phyloP scores from a whole-genome alignment of 495 filamentous ascomycete species.

The Annulohypoxylon moriforme region DNA sequence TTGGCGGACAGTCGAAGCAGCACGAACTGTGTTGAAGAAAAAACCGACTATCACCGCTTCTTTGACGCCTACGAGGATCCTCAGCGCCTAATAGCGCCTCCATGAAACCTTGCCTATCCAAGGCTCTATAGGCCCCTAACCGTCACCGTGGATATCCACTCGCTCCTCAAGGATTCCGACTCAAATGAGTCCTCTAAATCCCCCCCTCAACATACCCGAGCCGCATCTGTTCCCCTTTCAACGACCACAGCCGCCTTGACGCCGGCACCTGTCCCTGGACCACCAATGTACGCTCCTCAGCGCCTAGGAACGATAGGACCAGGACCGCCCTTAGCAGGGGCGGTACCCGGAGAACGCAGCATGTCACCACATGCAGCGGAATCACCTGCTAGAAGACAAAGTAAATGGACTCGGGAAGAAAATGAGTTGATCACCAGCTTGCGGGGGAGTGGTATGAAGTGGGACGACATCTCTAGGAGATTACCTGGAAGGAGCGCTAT shows the following conservation, averaged over 20 bases:
- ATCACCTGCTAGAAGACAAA: conserved; percentile 91
- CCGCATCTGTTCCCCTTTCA: conserved; percentile 61
- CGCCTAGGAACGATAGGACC: conserved; percentile 32
- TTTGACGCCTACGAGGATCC: conserved; percentile 30
- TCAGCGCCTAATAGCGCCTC: conserved; percentile 39
- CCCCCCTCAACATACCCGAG: conserved; percentile 63
- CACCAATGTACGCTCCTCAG: conserved; percentile 37
- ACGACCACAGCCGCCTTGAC: conserved; percentile 47
- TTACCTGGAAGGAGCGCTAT: conserved; percentile 92
- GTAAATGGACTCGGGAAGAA: conserved; percentile 94
- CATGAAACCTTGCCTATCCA: conserved; percentile 46
- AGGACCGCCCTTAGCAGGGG: conserved; percentile 20
- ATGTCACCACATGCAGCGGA: conserved; percentile 69
- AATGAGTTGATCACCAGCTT: conserved; percentile 90
- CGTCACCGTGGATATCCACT: conserved; percentile 91
- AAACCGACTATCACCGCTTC: conserved; percentile 13
- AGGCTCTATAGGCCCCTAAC: conserved; percentile 55
- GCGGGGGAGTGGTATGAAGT: conserved; percentile 90
- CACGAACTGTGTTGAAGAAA: conserved; percentile 14
- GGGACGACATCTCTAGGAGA: conserved; percentile 95
- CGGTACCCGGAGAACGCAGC: conserved; percentile 53
- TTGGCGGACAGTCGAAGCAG: conserved; percentile 18
- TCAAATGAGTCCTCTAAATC: conserved; percentile 78
- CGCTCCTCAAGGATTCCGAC: conserved; percentile 80
- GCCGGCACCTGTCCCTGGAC: conserved; percentile 26